A percentile compares a stretch with the other conserved stretches of the same genome.
These are phyloP conservation scores for Penstemon newberryi DNA, from an alignment of 257 asterid genomes.

Conservation along the genomic window DNA sequence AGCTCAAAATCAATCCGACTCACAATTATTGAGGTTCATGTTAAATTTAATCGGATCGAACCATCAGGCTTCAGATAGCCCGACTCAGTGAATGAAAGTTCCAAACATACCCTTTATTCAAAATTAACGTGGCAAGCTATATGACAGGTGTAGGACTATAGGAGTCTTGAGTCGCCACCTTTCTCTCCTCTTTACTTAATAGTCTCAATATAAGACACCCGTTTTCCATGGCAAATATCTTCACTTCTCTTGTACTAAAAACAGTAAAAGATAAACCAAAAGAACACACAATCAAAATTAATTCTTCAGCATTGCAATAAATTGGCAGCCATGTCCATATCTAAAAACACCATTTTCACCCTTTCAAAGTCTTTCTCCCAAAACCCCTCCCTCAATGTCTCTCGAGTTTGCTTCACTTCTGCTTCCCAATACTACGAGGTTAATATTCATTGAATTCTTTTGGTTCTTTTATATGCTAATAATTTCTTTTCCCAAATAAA, in stretches of 20 bases:
- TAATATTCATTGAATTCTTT: no score
- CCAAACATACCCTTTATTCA: no score
- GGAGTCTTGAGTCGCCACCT: conserved; percentile 15
- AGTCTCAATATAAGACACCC: conserved; percentile 7
- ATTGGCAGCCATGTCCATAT: conserved; percentile 50
- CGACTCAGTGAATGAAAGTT: no score
- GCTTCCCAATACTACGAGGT: conserved; percentile 52
- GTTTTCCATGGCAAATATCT: no score
- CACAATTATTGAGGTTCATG: no score
- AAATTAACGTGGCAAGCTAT: conserved; percentile 29
- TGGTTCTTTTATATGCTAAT: neutral
- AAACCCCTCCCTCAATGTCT: conserved; percentile 34
- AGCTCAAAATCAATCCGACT: no score
- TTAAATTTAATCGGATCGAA: no score
- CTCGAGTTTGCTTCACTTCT: conserved; percentile 60
- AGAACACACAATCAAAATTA: neutral
- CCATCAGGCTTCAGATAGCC: no score
- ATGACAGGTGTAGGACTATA: conserved; percentile 37
- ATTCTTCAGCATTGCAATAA: neutral
- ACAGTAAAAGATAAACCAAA: neutral
- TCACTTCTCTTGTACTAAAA: no score
- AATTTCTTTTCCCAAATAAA: no score
- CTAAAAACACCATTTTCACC: conserved; percentile 37
- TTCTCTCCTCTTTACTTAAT: conserved; percentile 10
- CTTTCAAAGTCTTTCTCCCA: conserved; percentile 42